Percentiles rank a stretch among this genome's conserved stretches.
These are phyloP conservation scores for Endoconidiophora laricicola DNA, from an alignment of 2,329 filamentous ascomycete species.

Conservation along the genomic window DNA sequence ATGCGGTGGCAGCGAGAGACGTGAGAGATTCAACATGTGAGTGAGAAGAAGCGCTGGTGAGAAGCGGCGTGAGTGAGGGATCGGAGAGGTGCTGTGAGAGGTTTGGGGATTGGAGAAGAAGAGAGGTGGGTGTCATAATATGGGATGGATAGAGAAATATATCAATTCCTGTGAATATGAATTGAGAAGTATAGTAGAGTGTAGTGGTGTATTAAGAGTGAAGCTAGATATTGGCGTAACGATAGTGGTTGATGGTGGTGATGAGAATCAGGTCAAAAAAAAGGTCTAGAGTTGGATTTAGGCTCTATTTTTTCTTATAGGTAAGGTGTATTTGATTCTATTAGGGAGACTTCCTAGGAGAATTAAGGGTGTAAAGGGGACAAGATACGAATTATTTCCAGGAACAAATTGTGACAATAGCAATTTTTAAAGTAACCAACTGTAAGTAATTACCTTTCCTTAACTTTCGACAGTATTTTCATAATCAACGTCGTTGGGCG, in stretches of 20 bases:
- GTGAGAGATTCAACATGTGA: slow-evolving; percentile 33
- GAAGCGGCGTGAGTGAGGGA: slow-evolving; percentile 37
- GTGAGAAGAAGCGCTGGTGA: slow-evolving; percentile 32
- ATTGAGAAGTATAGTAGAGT: background rate
- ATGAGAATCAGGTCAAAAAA: background rate
- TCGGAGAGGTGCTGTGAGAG: slow-evolving; percentile 39
- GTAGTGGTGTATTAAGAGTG: background rate
- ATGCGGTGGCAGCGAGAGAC: slow-evolving; percentile 33
- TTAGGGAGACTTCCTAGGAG: no score
- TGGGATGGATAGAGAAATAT: no score
- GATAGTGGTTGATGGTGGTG: background rate
- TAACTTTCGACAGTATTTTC: no score
- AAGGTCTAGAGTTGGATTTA: no score
- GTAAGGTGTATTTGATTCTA: no score
- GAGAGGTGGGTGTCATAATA: background rate
- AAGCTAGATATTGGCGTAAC: background rate
- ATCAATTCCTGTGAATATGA: background rate
- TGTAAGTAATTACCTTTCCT: no score
- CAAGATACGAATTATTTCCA: no score
- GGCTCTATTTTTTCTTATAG: no score
- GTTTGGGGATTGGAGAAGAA: slow-evolving; percentile 9
- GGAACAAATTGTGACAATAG: no score
- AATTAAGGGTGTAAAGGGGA: no score
- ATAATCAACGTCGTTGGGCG: no score
- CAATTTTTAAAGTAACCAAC: no score